A percentile compares a stretch with the other conserved stretches of the same genome.
Conservation (phyloP, 371 early-diverging fungal genomes). For the Mortierella sp. region DNA sequence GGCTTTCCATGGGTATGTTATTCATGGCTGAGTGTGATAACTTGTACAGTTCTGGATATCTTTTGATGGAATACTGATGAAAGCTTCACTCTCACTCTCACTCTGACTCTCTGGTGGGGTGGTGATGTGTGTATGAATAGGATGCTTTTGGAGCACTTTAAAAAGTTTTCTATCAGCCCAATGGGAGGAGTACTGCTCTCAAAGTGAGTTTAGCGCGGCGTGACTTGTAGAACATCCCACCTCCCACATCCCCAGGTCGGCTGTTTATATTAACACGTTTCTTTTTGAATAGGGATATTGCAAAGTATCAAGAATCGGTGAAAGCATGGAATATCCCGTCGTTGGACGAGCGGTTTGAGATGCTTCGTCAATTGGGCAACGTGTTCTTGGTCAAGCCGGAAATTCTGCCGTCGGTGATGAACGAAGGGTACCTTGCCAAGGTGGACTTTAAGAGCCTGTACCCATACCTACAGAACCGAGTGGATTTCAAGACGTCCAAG, state of each 20-base stretch:
- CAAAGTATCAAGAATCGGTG: constrained; percentile 91
- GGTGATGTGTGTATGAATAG: no score
- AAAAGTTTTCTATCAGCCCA: constrained; percentile 84
- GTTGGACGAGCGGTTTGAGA: constrained; percentile 86
- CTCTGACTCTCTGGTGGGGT: no score
- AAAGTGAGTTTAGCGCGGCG: constrained; percentile 65
- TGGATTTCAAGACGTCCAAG: constrained; percentile 83
- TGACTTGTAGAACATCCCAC: neutral
- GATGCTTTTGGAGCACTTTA: constrained; percentile 90
- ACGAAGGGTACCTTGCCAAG: constrained; percentile 83
- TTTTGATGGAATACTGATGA: no score
- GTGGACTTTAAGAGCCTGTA: constrained; percentile 80
- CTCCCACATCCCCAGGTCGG: neutral
- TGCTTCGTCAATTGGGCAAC: constrained; percentile 92
- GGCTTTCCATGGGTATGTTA: constrained; percentile 75
- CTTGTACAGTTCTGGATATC: no score
- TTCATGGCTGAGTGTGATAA: constrained; percentile 25
- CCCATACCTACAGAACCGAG: constrained; percentile 87
- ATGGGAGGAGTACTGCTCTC: constrained; percentile 89
- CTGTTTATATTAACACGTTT: no score
- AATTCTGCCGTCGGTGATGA: constrained; percentile 83
- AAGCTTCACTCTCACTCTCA: no score
- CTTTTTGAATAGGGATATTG: constrained; percentile 77
- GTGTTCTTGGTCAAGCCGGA: constrained; percentile 92
- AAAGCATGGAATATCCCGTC: constrained; percentile 76